A percentile compares a stretch with the other conserved stretches of the same genome.
Evolutionary conservation across 768 basidiomycete species (phyloP).

Genomic region (Lanmaoa pseudosensibilis): DNA sequence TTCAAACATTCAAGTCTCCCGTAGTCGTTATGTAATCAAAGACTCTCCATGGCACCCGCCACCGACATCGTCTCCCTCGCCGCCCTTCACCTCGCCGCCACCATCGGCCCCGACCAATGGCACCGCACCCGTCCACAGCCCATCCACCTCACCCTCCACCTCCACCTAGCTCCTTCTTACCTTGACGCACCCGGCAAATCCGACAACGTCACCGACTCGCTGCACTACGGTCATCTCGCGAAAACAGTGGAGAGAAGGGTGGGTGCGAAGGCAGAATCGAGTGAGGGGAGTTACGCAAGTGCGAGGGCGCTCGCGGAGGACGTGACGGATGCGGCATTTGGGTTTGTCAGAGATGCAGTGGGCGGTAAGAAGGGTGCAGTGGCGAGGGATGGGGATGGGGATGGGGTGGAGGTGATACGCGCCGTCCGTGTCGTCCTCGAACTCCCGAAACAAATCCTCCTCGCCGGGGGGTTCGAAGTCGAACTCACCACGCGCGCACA

Average conservation of each 20-base stretch:
- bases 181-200: slow-evolving; percentile 46
- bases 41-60: not conserved
- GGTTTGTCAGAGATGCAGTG: slow-evolving; percentile 37
- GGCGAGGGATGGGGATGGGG: too few species aligned
- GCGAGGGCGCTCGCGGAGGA: slow-evolving; percentile 36
- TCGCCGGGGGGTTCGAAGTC: slow-evolving; percentile 45
- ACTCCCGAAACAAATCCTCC: slow-evolving; percentile 51
- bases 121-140: slow-evolving; percentile 48
- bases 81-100: slow-evolving; percentile 40
- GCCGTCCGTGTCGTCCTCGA: slow-evolving; percentile 44
- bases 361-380: not conserved
- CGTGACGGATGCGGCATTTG: slow-evolving; percentile 40
- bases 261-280: not conserved
- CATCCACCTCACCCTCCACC: slow-evolving; percentile 45
- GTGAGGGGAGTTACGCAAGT: slow-evolving; percentile 24
- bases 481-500: slow-evolving; percentile 33
- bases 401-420: not conserved
- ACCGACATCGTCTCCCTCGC: slow-evolving; percentile 47
- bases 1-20: too few species aligned
- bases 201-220: slow-evolving; percentile 54
- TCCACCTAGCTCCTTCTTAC: slow-evolving; percentile 42
- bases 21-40: not conserved
- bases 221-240: slow-evolving; percentile 66
- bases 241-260: slow-evolving; percentile 44
- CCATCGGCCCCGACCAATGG: slow-evolving; percentile 55